Conservation (phyloP, 1,284 basidiomycete genomes). For the Filobasidium uniguttulatum region DNA sequence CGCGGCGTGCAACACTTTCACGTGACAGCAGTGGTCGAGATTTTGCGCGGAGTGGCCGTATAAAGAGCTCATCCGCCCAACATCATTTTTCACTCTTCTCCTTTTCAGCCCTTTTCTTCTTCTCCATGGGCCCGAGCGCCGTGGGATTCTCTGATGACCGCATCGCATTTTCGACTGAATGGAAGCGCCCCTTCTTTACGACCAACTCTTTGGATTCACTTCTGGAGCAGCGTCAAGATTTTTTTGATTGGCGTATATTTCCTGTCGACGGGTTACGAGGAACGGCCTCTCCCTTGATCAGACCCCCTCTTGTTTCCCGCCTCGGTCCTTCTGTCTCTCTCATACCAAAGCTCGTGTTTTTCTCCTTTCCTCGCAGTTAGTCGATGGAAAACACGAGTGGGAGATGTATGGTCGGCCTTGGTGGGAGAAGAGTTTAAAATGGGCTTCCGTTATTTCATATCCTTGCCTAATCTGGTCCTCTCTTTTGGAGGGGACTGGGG, state of each 20-base stretch:
- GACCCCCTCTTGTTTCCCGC: conserved; percentile 15
- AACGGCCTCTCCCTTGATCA: conserved; percentile 16
- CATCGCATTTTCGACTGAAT: conserved; percentile 12
- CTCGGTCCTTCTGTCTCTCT: conserved; percentile 3
- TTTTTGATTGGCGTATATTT: conserved; percentile 15
- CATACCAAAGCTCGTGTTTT: not conserved
- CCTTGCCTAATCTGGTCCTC: conserved; percentile 11
- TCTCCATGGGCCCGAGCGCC: conserved; percentile 13
- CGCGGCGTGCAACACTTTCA: too few relatives aligned
- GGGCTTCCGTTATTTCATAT: conserved; percentile 18
- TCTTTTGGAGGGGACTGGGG: not conserved
- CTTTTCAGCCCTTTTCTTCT: not conserved
- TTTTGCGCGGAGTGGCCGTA: too few relatives aligned
- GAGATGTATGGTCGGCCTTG: not conserved
- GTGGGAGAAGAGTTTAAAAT: conserved; percentile 10
- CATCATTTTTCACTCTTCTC: not conserved
- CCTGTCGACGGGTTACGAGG: conserved; percentile 15
- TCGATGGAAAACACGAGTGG: conserved; percentile 8
- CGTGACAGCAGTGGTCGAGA: too few relatives aligned
- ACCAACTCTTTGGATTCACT: conserved; percentile 1
- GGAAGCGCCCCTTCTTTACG: conserved; percentile 10
- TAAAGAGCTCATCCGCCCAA: too few relatives aligned
- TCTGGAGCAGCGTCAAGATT: not conserved
- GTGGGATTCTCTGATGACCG: conserved; percentile 10
- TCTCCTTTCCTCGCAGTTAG: not conserved